Percentiles rank a stretch among this genome's conserved stretches.
Evolutionary conservation across 2,329 filamentous ascomycete species (phyloP).

Genomic region (Diaporthe destruens): DNA sequence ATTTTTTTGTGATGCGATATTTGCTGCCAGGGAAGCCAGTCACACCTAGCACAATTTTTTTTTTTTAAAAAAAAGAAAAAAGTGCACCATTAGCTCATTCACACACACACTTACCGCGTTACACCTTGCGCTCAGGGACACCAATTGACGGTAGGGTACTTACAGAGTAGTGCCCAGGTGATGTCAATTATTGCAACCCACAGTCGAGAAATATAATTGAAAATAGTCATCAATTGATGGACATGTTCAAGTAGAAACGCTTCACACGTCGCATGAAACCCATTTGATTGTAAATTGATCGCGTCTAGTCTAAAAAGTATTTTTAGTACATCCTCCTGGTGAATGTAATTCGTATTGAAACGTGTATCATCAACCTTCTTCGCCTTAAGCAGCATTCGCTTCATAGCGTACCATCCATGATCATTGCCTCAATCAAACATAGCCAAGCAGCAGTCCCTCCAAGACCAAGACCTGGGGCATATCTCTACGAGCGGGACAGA

Average conservation of each 20-base stretch:
- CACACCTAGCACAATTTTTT: not conserved
- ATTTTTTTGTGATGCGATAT: not conserved
- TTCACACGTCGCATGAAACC: too few relatives aligned
- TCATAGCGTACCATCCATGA: not conserved
- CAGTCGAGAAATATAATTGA: too few relatives aligned
- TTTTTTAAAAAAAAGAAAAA: not conserved
- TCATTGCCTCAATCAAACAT: not conserved
- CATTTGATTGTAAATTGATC: not conserved
- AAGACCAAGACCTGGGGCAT: not conserved
- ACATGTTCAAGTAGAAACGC: not conserved
- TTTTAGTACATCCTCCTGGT: not conserved
- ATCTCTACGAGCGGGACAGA: slow-evolving; percentile 12
- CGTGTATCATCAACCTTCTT: not conserved
- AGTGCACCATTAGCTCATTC: not conserved
- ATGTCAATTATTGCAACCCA: not conserved
- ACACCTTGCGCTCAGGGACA: too few relatives aligned
- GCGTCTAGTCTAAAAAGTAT: not conserved
- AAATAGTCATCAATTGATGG: too few relatives aligned
- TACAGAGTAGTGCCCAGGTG: too few relatives aligned
- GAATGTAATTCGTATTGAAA: slow-evolving; percentile 1
- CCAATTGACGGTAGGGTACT: too few relatives aligned
- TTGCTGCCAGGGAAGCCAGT: not conserved
- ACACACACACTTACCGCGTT: not conserved
- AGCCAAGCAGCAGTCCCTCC: not conserved
- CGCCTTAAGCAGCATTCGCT: not conserved